Evolutionary conservation across 78 protist species (phyloP), one percentile per base, ranked within the genome.

Genomic region (Monocercomonoides exilis): DNA sequence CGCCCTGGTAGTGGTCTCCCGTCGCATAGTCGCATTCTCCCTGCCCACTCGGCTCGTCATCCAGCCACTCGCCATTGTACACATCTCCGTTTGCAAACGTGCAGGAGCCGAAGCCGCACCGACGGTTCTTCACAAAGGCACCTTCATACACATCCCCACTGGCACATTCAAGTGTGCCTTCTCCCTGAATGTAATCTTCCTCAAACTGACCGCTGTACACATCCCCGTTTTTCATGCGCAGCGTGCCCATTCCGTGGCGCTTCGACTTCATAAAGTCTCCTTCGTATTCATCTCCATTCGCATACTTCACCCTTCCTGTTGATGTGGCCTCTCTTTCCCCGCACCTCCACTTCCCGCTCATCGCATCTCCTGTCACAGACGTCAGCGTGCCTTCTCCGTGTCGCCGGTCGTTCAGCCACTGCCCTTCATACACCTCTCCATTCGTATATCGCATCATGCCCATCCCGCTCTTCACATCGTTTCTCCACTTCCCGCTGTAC

Each of bases 41-140:
- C 82, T 21, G 82, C 4, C 82, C 82, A 21, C 5, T 6, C 43
- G 45, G 4, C 43, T 21, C 6, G 82, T 79, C 82, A 41, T 79
- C 36, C 43, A 79, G 82, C 82, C 82, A 79, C 82, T 79, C 82
- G 4, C 82, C 82, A 32, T 79, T 41, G 82, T 79, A 79, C 82
- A 79, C 82, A 21, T 79, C 82, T 41, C 82, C 82, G 11, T 6
- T 32, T 5, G 42, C 11, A 41, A 32, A 79, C 82, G 6, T 32
- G 36, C 82, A 21, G 45, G 4, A 4, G 6, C 82, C 82, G 11
- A 33, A 4, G 42, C 82, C 82, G 6, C 45, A 32, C 82, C 82
- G 82, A 33, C 6, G 11, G 82, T 21, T 21, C 43, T 6, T 21
- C 82, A 6, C 45, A 33, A 33, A 79, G 42, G 82, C 4, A 41